A percentile compares a stretch with the other conserved stretches of the same genome.
Conservation (phyloP, 306 rosid species). For the Sechiopsis laciniata region DNA sequence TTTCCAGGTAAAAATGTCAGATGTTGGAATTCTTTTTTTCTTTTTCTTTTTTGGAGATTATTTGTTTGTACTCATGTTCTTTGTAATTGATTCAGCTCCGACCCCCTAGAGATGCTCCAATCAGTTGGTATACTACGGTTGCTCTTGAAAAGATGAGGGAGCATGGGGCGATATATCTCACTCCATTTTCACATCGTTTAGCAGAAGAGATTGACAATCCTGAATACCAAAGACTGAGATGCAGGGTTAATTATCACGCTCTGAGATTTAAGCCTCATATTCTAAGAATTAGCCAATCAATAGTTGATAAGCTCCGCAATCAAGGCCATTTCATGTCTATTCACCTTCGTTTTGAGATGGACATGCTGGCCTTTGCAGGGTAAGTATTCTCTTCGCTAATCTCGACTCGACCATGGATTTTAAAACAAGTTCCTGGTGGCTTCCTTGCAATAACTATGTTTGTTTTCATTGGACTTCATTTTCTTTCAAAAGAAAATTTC, state of each 20-base stretch:
- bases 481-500: too few relatives aligned
- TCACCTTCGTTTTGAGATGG: constrained; percentile 99
- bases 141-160: constrained; percentile 87
- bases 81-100: constrained; percentile 49
- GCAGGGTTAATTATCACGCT: constrained; percentile 97
- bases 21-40: constrained; percentile 19
- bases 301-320: constrained; percentile 84
- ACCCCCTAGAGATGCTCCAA: constrained; percentile 89
- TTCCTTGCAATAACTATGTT: neutral
- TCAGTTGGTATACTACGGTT: constrained; percentile 73
- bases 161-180: constrained; percentile 87
- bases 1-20: constrained; percentile 51
- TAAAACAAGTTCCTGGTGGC: neutral
- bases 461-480: neutral
- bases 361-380: constrained; percentile 99
- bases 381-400: constrained; percentile 31
- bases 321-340: constrained; percentile 94
- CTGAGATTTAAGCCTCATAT: constrained; percentile 87
- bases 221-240: constrained; percentile 92
- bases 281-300: constrained; percentile 78
- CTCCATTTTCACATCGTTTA: constrained; percentile 96
- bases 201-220: constrained; percentile 89
- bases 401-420: neutral
- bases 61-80: constrained; percentile 17
- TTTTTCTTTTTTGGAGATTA: neutral